Conservation (phyloP, 768 basidiomycete genomes). For the Candolleomyces aberdarensis region DNA sequence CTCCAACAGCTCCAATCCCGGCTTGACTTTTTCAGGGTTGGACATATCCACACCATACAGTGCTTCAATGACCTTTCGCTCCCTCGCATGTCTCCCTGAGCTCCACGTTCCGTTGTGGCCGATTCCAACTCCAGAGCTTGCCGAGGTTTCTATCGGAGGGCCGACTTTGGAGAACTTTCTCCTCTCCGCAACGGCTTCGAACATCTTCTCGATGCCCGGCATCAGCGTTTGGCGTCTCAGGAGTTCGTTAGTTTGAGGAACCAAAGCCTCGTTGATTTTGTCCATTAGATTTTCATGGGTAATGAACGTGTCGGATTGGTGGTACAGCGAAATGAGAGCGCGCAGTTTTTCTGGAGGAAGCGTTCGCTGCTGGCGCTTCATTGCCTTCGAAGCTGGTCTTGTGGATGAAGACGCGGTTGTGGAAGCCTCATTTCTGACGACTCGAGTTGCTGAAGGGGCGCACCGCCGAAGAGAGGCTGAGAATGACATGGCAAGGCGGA, state of each 20-base stretch:
- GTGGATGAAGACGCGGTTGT: neutral
- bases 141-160: no score
- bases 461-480: conserved; percentile 4
- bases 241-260: conserved; percentile 14
- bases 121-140: no score
- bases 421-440: neutral
- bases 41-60: conserved; percentile 46
- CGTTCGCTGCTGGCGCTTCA: neutral
- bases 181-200: no score
- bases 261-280: conserved; percentile 65
- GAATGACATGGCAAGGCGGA: conserved; percentile 3
- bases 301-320: conserved; percentile 69
- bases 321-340: conserved; percentile 74
- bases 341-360: conserved; percentile 62
- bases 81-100: conserved; percentile 25
- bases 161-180: no score
- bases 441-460: neutral
- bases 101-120: conserved; percentile 24
- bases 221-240: no score
- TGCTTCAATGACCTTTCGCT: conserved; percentile 45
- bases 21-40: conserved; percentile 23
- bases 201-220: no score
- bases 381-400: neutral
- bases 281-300: conserved; percentile 65
- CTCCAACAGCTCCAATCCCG: conserved; percentile 46